Percentiles rank a stretch among this genome's conserved stretches.
phyloP scores from a whole-genome alignment of 805 yeast species.

The Candida caryicola region DNA sequence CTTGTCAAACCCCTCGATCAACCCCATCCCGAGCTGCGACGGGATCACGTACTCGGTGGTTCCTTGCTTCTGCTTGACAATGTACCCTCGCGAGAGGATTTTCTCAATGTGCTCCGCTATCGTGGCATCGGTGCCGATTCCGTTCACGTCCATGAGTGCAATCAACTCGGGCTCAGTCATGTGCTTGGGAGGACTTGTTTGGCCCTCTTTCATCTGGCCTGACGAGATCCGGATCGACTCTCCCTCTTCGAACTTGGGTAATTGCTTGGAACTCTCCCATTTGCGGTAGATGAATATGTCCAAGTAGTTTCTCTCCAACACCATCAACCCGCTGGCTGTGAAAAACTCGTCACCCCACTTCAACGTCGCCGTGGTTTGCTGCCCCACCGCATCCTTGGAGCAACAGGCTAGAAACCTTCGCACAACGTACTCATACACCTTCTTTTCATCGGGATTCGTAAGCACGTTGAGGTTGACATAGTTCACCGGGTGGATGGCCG shows the following conservation, averaged over 20 bases:
- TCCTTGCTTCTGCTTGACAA: slow-evolving; percentile 42
- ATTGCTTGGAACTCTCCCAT: slow-evolving; percentile 66
- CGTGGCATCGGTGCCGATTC: slow-evolving; percentile 98
- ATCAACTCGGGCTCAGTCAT: slow-evolving; percentile 92
- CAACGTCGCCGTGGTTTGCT: slow-evolving; percentile 55
- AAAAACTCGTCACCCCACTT: slow-evolving; percentile 81
- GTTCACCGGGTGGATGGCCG: slow-evolving; percentile 90
- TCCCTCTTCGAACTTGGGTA: slow-evolving; percentile 62
- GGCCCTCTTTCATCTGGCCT: slow-evolving; percentile 66
- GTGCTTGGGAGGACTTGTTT: slow-evolving; percentile 75
- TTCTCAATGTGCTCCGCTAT: slow-evolving; percentile 96
- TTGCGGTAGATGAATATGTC: slow-evolving; percentile 75
- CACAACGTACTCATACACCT: slow-evolving; percentile 82
- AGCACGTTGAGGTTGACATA: slow-evolving; percentile 33
- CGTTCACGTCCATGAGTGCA: slow-evolving; percentile 92
- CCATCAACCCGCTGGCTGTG: slow-evolving; percentile 69
- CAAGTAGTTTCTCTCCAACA: slow-evolving; percentile 69
- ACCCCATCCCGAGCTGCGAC: slow-evolving; percentile 76
- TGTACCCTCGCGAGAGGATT: slow-evolving; percentile 65
- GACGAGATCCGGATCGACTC: slow-evolving; percentile 55
- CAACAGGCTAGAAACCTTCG: slow-evolving; percentile 89
- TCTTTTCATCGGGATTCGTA: slow-evolving; percentile 48
- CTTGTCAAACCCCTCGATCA: slow-evolving; percentile 83
- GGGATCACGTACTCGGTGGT: slow-evolving; percentile 60
- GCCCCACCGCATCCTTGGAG: slow-evolving; percentile 85